Base-by-base conservation (phyloP, 495 filamentous ascomycete species). In the Annulohypoxylon stygium region DNA sequence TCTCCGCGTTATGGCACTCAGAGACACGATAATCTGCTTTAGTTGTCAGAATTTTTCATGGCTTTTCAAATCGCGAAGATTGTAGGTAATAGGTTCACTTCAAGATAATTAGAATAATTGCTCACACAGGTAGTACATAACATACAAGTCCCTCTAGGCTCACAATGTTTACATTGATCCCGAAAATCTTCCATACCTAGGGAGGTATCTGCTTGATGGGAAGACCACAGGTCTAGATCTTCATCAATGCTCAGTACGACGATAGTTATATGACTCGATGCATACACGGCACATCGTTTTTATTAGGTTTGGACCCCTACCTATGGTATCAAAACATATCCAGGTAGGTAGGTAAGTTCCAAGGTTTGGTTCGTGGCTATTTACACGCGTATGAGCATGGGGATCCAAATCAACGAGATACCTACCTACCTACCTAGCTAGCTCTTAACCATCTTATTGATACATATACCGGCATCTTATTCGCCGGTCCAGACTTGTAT, bases 231-330 rank as follows among this genome's bases (percentile, higher is more conserved):
- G 23, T 48, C 39, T 63, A 37, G 60, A 63, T 23, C 25, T 23
- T 20, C 14, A 51, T 33, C 25, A 23, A 63, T 63, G 36, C 20
- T 11, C 6, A 20, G 3, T n/a, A 10, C 45, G n/a, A 30, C 36
- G 30, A 63, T 50, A 36, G 16, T 16, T 51, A 51, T 51, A 51
- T 51, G 34, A 25, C 45, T 37, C 25, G 30, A 41, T 36, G 45
- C 26, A 63, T 63, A 23, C n/a, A 51, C 26, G 60, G 26, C 33
- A 30, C 30, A 63, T 45, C 43, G 16, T 63, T 36, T 63, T 51
- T 51, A 63, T 51, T 51, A 37, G 14, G 25, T 6, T 39, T 20
- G 12, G n/a, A 36, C 18, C 57, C 36, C 60, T 61, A 11, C 23
- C 14, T 39, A 51, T 41, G 16, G 45, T 48, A 39, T 41, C 25